Evolutionary conservation across 768 basidiomycete species (phyloP).

Genomic region (Russula sp.): DNA sequence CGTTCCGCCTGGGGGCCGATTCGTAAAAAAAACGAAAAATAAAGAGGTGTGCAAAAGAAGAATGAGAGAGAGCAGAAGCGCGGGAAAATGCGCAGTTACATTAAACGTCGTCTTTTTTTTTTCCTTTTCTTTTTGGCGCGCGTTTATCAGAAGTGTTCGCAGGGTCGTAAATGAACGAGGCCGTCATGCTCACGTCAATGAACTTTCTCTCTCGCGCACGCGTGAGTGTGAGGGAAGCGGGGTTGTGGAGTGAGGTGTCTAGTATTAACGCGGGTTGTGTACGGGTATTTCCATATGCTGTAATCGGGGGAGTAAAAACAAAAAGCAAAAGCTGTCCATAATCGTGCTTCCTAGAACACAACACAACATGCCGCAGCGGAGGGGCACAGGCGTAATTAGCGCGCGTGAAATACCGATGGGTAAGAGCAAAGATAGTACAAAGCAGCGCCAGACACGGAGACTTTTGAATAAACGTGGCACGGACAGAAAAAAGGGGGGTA

Average conservation of each 20-base stretch:
- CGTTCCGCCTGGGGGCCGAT: constrained; percentile 32
- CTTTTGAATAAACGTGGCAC: constrained; percentile 19
- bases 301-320: constrained; percentile 7
- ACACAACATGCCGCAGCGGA: constrained; percentile 17
- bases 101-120: not conserved
- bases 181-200: constrained; percentile 2
- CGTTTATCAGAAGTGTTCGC: constrained; percentile 10
- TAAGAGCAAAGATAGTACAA: constrained; percentile 18
- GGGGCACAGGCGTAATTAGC: constrained; percentile 13
- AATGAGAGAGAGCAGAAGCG: not conserved
- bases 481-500: constrained; percentile 17
- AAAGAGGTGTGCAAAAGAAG: not conserved
- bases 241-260: not conserved
- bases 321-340: constrained; percentile 19
- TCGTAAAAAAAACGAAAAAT: not conserved
- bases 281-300: constrained; percentile 20
- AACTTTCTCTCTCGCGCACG: constrained; percentile 8
- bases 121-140: not conserved
- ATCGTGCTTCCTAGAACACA: constrained; percentile 22
- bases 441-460: constrained; percentile 13
- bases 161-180: constrained; percentile 1
- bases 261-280: constrained; percentile 12
- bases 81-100: not conserved
- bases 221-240: constrained; percentile 12
- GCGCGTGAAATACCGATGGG: constrained; percentile 15